These are phyloP conservation scores for Chenopodium berlandieri DNA, from an alignment of 148 eudicot genomes.

Conservation along the genomic window DNA sequence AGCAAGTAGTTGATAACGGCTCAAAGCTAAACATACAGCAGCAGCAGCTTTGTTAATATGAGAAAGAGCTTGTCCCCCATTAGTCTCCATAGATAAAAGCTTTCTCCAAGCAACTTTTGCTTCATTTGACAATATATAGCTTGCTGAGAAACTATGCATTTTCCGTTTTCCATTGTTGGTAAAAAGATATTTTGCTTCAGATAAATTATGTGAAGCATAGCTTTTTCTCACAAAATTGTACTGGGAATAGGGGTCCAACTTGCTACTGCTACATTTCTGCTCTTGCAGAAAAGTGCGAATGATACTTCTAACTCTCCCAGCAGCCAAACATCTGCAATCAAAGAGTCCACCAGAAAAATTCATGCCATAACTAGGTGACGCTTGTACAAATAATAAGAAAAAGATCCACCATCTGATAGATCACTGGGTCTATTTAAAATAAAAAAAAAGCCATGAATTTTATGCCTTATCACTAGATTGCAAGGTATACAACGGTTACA, in stretches of 20 bases:
- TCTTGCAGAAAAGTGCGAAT: constrained; percentile 33
- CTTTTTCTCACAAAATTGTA: constrained; percentile 32
- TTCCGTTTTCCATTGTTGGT: constrained; percentile 27
- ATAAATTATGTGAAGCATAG: constrained; percentile 25
- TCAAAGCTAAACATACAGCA: constrained; percentile 67
- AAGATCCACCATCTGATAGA: neutral
- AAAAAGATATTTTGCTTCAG: constrained; percentile 26
- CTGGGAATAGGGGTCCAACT: constrained; percentile 34
- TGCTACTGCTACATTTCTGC: constrained; percentile 33
- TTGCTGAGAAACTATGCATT: constrained; percentile 34
- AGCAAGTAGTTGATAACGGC: constrained; percentile 57
- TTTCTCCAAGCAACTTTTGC: constrained; percentile 64
- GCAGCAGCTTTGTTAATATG: constrained; percentile 56
- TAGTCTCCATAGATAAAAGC: constrained; percentile 42
- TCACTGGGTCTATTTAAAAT: neutral
- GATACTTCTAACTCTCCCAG: constrained; percentile 40
- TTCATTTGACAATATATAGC: constrained; percentile 39
- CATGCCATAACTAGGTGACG: neutral
- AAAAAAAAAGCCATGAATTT: neutral
- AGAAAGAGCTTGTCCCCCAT: constrained; percentile 39
- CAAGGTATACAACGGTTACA: neutral
- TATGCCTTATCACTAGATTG: neutral
- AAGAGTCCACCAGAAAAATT: constrained; percentile 10
- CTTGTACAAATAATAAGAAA: neutral
- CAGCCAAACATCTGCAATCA: constrained; percentile 44